A percentile compares a stretch with the other conserved stretches of the same genome.
These are phyloP conservation scores for Vigna angularis DNA, from an alignment of 306 rosid species.

Conservation along the genomic window DNA sequence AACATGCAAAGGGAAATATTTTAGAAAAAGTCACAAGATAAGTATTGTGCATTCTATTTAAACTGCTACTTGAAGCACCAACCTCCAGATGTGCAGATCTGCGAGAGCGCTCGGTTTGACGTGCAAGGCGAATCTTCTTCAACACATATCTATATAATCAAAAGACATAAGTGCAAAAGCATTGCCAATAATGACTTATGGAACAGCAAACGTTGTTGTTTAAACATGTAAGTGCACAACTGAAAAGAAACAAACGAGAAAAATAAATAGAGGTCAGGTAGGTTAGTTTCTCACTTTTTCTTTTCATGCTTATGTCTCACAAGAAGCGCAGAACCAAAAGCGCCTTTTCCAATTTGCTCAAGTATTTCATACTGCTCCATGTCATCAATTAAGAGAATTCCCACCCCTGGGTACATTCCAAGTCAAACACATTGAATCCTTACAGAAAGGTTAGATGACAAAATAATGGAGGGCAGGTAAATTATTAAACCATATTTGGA, in stretches of 20 bases:
- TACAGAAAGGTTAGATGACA: neutral
- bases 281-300: conserved; percentile 81
- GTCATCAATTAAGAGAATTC: conserved; percentile 40
- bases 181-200: conserved; percentile 13
- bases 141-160: conserved; percentile 75
- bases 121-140: conserved; percentile 98
- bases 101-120: conserved; percentile 97
- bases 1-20: conserved; percentile 13
- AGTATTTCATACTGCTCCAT: conserved; percentile 98
- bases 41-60: conserved; percentile 13
- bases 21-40: conserved; percentile 17
- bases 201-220: conserved; percentile 17
- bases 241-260: conserved; percentile 32
- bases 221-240: conserved; percentile 19
- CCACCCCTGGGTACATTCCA: conserved; percentile 53
- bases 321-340: conserved; percentile 98
- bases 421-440: conserved; percentile 42
- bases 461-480: neutral
- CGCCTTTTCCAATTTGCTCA: conserved; percentile 99
- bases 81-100: conserved; percentile 99
- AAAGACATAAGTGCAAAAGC: conserved; percentile 28
- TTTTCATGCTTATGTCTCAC: conserved; percentile 97
- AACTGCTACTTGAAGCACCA: conserved; percentile 44
- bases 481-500: conserved; percentile 5
- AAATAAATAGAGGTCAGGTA: neutral